Base-by-base conservation (phyloP, 106 monocot species). In the Hemerocallis citrina region DNA sequence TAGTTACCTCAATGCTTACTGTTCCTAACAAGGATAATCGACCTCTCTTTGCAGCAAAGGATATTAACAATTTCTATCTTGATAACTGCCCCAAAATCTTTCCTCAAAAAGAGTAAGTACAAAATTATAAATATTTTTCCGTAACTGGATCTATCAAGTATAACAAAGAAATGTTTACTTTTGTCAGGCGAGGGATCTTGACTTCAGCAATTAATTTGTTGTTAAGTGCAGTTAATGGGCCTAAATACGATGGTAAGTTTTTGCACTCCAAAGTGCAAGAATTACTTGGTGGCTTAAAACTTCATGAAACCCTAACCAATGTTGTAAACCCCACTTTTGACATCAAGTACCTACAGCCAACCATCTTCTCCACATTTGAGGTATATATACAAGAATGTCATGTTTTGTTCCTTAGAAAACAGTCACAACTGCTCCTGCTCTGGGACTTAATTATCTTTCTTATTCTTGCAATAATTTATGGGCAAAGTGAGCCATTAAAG, bases 311-410 rank as follows among this genome's bases (percentile, higher is more conserved):
- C 15, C 29, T 85, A 20, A 77, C 85, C 4, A 81, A 77, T 23
- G 65, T 85, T 7, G 71, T 81, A 0, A 85, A 80, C 29, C 79
- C 85, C 7, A 52, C 80, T 29, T 85, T 85, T 28, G 85, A 85
- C 32, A 77, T 85, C 22, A 77, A 71, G 65, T 39, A 24, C 13
- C 73, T 85, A 43, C 80, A 85, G 20, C 81, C 85, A n/a, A 67
- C 37, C 44, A 85, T 85, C 63, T 85, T 85, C 70, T 71, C 78
- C 16, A 60, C 67, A 24, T 72, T 64, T 59, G 68, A 84, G 74
- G 83, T 83, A 42, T 3, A 51, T n/a, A 21, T 2, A 8, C 21
- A 22, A 20, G 13, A n/a, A n/a, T n/a, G 31, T 2, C 47, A 11
- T 8, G 17, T 13, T 20, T 23, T 12, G 36, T 25, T 12, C 1